These are phyloP conservation scores for Candida jianshihensis DNA, from an alignment of 805 yeast genomes.

Conservation along the genomic window DNA sequence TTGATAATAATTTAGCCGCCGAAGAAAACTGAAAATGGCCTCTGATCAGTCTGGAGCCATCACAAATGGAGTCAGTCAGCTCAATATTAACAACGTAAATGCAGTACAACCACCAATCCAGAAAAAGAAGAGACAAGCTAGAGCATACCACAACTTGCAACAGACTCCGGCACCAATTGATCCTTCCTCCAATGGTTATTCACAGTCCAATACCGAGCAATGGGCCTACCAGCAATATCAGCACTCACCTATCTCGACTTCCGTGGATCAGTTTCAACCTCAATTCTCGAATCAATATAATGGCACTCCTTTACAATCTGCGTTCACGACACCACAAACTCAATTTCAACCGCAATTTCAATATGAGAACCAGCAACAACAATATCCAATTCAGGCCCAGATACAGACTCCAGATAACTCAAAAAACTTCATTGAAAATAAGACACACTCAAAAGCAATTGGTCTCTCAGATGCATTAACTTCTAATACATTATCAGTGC, in stretches of 20 bases:
- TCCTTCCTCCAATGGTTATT: background rate
- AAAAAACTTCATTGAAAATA: background rate
- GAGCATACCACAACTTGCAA: conserved; percentile 17
- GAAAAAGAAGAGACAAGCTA: conserved; percentile 18
- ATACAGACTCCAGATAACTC: background rate
- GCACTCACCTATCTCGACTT: too few species aligned
- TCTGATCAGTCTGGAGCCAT: conserved; percentile 4
- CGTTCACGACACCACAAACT: background rate
- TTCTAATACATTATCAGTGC: conserved; percentile 12
- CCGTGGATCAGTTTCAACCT: background rate
- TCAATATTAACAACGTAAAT: background rate
- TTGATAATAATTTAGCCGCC: too few species aligned
- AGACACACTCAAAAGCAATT: background rate
- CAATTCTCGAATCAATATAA: background rate
- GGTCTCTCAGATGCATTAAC: background rate
- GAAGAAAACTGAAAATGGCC: too few species aligned
- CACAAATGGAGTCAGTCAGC: conserved; percentile 7
- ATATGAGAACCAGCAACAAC: background rate
- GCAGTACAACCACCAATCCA: conserved; percentile 7
- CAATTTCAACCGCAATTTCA: conserved; percentile 2
- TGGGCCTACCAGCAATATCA: too few species aligned
- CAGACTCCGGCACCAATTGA: background rate
- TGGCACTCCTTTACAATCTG: background rate
- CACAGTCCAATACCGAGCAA: background rate
- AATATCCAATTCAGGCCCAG: background rate